phyloP scores from a whole-genome alignment of 768 basidiomycete species.

The Zangia roseola region DNA sequence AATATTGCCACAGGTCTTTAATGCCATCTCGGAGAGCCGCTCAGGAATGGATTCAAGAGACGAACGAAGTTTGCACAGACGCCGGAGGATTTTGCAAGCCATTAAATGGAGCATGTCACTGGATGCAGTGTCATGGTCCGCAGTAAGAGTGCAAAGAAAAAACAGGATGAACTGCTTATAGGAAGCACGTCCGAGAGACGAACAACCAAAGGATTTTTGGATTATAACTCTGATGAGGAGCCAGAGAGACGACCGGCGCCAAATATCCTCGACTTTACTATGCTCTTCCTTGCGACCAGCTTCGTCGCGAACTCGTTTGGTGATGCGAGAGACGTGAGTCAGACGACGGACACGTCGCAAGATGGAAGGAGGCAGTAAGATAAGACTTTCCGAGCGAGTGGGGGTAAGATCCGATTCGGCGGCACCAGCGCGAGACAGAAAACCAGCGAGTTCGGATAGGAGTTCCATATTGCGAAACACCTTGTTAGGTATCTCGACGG shows the following conservation, averaged over 20 bases:
- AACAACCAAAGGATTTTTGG: conserved; percentile 28
- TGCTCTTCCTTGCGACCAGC: conserved; percentile 1
- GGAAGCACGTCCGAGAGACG: conserved; percentile 4
- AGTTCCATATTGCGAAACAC: no score
- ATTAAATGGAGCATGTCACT: conserved; percentile 7
- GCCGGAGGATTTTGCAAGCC: neutral
- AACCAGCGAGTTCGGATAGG: no score
- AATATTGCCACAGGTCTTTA: neutral
- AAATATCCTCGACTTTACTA: conserved; percentile 9
- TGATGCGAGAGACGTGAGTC: no score
- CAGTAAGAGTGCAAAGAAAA: conserved; percentile 32
- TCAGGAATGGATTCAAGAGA: neutral
- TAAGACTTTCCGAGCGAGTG: no score
- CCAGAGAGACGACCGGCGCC: conserved; percentile 37
- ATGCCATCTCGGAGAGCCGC: neutral
- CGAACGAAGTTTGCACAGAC: conserved; percentile 1
- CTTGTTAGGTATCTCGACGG: conserved; percentile 33
- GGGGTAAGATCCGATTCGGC: no score
- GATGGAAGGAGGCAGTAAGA: no score
- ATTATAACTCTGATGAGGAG: conserved; percentile 33
- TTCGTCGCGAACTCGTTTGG: conserved; percentile 8
- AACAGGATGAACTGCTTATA: conserved; percentile 53
- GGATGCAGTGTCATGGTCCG: conserved; percentile 7
- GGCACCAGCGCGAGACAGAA: no score
- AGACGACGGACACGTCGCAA: conserved; percentile 13